Base-by-base conservation (phyloP, 176 grass and related monocot species). In the Tuctoria greenei region DNA sequence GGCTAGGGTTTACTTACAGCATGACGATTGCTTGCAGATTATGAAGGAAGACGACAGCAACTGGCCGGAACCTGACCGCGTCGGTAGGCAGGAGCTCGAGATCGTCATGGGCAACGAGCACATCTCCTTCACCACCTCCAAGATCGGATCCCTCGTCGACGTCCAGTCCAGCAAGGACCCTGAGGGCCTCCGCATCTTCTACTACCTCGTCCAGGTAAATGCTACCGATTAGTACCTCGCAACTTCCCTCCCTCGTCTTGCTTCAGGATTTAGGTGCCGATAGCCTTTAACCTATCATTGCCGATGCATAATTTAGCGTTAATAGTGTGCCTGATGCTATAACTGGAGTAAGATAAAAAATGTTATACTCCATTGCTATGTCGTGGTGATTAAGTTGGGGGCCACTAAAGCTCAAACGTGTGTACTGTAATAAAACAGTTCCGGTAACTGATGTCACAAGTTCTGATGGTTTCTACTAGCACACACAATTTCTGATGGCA, bases 41-140 rank as follows among this genome's bases (percentile, higher is more conserved):
- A 89, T 97, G 93, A 97, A 97, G 80, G 93, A 97, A 51, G 93
- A 97, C 47, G 90, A 97, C 62, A 93, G 76, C 78, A 97, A 89
- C 88, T 97, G 93, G 93, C 93, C 93, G 0, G 90, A 93, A 56
- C 90, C 93, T 8, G 93, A 97, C 74, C 81, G 90, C 61, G 81
- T 97, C 6, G 93, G 93, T 20, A 73, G 93, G 77, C 93, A 93
- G 93, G 93, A 97, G 77, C 86, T 97, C 45, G 93, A 97, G 86
- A 97, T 97, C n/a, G 93, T 97, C 70, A 93, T 93, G 87, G 88
- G 86, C 50, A 97, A 97, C 59, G 90, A 97, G 73, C 93, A 97
- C 80, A 97, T 97, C 66, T 97, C 93, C 10, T 97, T 97, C 45
- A 97, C 93, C 68, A 97, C 93, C 21, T 93, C 93, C 10, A 97